Evolutionary conservation across 371 early-diverging fungal species (phyloP).

Genomic region (Apophysomyces variabilis): DNA sequence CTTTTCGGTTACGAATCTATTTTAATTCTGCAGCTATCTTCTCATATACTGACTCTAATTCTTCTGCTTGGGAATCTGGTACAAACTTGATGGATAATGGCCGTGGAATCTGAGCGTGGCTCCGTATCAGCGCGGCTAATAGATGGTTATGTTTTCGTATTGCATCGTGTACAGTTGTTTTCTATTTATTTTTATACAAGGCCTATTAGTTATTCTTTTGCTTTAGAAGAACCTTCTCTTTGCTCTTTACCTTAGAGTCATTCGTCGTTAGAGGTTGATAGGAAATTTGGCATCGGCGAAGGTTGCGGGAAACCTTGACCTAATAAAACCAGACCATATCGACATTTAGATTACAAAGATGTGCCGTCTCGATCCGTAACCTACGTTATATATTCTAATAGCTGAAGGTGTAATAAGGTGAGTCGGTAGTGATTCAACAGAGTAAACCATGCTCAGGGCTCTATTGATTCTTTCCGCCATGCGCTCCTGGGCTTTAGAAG

Average conservation of each 20-base stretch:
- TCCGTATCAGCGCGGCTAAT: conserved; percentile 27
- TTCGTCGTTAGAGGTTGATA: conserved; percentile 34
- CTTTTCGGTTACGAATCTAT: background rate
- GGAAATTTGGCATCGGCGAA: conserved; percentile 38
- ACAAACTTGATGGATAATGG: conserved; percentile 45
- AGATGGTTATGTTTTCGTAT: conserved; percentile 27
- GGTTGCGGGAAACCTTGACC: conserved; percentile 42
- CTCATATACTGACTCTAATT: conserved; percentile 36
- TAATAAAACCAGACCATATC: background rate
- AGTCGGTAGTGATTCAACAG: conserved; percentile 38
- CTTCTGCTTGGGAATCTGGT: conserved; percentile 34
- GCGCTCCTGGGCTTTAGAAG: conserved; percentile 37
- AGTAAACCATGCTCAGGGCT: conserved; percentile 37
- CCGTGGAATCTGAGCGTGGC: conserved; percentile 30
- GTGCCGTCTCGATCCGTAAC: too few species aligned
- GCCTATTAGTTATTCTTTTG: background rate
- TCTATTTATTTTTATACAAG: conserved; percentile 26
- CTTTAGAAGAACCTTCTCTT: background rate
- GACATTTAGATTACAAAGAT: background rate
- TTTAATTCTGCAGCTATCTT: conserved; percentile 27
- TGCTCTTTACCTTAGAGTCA: conserved; percentile 31
- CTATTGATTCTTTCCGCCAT: conserved; percentile 40
- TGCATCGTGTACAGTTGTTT: conserved; percentile 21
- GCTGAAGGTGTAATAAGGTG: conserved; percentile 29
- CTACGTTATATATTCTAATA: conserved; percentile 25